Evolutionary conservation across 306 rosid species (phyloP), one percentile per base, ranked within the genome.

Genomic region (Quercus berberidifolia): DNA sequence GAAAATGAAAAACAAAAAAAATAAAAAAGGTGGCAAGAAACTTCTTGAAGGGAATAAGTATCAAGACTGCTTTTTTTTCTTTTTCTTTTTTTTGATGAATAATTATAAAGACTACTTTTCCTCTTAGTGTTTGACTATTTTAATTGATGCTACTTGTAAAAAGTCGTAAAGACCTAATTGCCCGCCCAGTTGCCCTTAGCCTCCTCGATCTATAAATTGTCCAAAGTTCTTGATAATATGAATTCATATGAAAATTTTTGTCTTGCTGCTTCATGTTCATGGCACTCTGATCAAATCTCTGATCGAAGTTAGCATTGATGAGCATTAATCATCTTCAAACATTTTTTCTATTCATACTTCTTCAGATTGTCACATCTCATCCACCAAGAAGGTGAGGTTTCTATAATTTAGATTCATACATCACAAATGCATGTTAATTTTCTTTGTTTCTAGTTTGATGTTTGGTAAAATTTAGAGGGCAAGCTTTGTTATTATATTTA

Each of bases 361-460:
- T 73, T 77, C 74, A 21, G 21, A 51, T 41, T 49, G 69, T 35
- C 75, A 28, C 71, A 56, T 80, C 87, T 76, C 46, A 19, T 73
- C 12, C 7, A 17, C 33, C 3, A n/a, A 58, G 35, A 75, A 70
- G 23, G 17, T 41, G 43, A 65, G 55, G 71, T 67, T 20, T 33
- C 20, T 2, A 12, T 11, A 49, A 49, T 33, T 31, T 13, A 33
- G 43, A 55, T 31, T 7, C n/a, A 23, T 41, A 23, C 17, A 60
- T 26, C 67, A 58, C 26, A 1, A 11, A 55, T 55, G 60, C 58
- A 58, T 12, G 33, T 12, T 12, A 10, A 26, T 60, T 23, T 23
- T 4, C 15, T 25, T 17, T 63, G 20, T 28, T 63, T 63, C 69
- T 63, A 3, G 69, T 15, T 63, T 63, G 69, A 63, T 28, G 43